phyloP scores from a whole-genome alignment of 345 rosid species.

The Cardiospermum halicacabum region DNA sequence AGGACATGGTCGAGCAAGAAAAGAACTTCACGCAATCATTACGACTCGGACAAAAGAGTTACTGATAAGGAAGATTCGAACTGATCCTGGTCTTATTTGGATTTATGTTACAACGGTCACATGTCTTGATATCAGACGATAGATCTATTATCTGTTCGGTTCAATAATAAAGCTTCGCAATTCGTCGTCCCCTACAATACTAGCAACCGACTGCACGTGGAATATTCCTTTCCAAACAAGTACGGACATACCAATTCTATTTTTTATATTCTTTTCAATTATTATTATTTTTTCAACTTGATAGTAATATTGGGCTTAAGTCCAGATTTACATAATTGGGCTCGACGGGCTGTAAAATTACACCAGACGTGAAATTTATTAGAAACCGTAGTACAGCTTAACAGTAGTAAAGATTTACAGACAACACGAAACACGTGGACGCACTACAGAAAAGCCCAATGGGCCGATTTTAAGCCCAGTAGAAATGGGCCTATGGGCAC shows the following conservation, averaged over 20 bases:
- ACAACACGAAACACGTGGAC: no score
- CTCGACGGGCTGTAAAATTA: no score
- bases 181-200: neutral
- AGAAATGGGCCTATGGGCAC: constrained; percentile 32
- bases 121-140: neutral
- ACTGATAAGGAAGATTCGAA: neutral
- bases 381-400: no score
- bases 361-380: no score
- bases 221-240: neutral
- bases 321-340: no score
- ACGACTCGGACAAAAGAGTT: neutral
- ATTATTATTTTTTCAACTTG: no score
- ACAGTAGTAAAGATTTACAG: no score
- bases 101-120: neutral
- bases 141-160: neutral
- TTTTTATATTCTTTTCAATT: no score
- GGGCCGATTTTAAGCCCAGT: neutral
- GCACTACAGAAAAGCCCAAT: neutral
- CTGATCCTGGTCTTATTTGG: neutral
- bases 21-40: neutral
- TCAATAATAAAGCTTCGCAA: neutral
- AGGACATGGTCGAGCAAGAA: neutral
- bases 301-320: no score
- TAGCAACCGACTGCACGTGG: neutral
- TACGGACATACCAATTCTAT: neutral